phyloP scores from a whole-genome alignment of 179 eudicot species.

The Beta corolliflora region DNA sequence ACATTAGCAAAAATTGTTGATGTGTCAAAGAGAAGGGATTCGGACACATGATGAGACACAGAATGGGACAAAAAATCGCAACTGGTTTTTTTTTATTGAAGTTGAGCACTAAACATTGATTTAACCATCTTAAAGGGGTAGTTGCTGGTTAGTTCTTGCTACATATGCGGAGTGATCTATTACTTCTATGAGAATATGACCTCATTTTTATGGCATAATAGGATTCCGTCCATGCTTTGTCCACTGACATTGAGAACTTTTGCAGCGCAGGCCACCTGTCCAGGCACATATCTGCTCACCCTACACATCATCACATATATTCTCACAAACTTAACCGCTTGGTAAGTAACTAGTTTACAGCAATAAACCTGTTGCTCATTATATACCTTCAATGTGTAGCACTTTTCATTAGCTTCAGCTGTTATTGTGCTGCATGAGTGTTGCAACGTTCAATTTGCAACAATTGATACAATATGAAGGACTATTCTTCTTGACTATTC shows the following conservation, averaged over 20 bases:
- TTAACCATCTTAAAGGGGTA: neutral
- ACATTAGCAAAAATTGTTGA: too few relatives aligned
- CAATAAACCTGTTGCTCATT: neutral
- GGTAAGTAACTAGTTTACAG: constrained; percentile 42
- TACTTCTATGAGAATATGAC: neutral
- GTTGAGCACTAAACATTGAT: neutral
- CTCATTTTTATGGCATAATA: neutral
- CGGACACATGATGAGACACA: too few relatives aligned
- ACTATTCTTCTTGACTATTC: neutral
- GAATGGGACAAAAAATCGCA: too few relatives aligned
- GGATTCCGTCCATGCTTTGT: constrained; percentile 9
- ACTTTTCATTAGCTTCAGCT: neutral
- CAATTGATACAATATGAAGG: neutral
- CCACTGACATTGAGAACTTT: constrained; percentile 19
- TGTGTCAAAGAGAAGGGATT: too few relatives aligned
- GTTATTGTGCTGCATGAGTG: neutral
- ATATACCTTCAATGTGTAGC: neutral
- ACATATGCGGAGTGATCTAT: neutral
- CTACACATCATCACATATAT: constrained; percentile 64
- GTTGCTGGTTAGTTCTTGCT: neutral
- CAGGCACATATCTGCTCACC: constrained; percentile 58
- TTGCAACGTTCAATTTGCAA: neutral
- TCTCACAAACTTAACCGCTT: constrained; percentile 80
- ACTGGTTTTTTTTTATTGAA: neutral
- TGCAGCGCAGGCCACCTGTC: constrained; percentile 83